Evolutionary conservation across 169 alveolate species (phyloP).

Genomic region (Miamiensis avidus): DNA sequence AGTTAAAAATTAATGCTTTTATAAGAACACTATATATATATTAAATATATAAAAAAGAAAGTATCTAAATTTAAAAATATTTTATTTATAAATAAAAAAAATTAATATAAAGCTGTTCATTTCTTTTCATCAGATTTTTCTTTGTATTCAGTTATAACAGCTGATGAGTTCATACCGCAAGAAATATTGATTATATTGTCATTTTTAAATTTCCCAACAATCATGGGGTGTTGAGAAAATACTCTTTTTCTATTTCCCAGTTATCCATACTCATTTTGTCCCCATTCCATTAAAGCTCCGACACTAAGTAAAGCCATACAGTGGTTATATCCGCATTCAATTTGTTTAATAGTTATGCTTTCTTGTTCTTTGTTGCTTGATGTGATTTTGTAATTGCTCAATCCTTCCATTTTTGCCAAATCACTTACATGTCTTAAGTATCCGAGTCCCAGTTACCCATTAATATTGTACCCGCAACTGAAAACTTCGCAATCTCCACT

Average conservation of each 20-base stretch:
- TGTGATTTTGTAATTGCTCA: conserved; percentile 56
- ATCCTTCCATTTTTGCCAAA: conserved; percentile 50
- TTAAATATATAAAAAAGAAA: no score
- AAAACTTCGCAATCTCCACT: conserved; percentile 55
- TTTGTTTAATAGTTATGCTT: conserved; percentile 58
- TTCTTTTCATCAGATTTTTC: neutral
- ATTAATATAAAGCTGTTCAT: neutral
- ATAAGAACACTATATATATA: no score
- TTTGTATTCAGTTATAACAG: conserved; percentile 50
- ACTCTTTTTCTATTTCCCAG: conserved; percentile 80
- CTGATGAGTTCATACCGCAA: conserved; percentile 48
- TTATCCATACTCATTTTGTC: conserved; percentile 85
- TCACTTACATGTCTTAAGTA: conserved; percentile 56
- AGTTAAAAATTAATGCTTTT: neutral
- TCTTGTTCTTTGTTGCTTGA: conserved; percentile 32
- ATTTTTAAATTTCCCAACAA: conserved; percentile 48
- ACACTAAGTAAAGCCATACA: conserved; percentile 64
- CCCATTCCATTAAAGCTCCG: conserved; percentile 84
- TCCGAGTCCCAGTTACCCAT: conserved; percentile 75
- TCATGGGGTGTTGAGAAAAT: conserved; percentile 59
- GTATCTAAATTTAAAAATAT: no score
- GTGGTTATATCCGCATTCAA: conserved; percentile 82
- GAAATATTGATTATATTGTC: conserved; percentile 54
- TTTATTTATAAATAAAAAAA: no score
- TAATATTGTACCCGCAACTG: conserved; percentile 64